Percentiles rank a stretch among this genome's conserved stretches.
Conservation (phyloP, 2,329 filamentous ascomycete genomes). For the Alternaria burnsii region DNA sequence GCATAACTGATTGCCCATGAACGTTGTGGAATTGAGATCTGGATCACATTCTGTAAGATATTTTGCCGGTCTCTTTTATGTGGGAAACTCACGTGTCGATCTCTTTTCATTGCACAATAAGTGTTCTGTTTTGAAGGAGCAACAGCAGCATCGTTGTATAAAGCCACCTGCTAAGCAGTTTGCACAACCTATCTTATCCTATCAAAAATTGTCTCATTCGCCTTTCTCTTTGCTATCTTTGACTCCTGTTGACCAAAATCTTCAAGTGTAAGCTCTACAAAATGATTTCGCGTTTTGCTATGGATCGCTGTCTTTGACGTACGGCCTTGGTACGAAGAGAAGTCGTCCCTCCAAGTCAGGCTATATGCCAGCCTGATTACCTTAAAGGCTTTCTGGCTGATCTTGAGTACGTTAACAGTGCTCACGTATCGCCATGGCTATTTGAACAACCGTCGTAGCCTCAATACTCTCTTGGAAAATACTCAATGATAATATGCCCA, state of each 20-base stretch:
- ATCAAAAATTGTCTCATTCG: not conserved
- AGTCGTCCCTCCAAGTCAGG: not conserved
- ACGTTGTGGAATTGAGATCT: not conserved
- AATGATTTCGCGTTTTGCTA: too few relatives aligned
- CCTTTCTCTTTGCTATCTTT: not conserved
- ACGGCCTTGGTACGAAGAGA: too few relatives aligned
- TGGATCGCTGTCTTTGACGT: not conserved
- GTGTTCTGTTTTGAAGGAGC: not conserved
- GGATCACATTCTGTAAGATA: not conserved
- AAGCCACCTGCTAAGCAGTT: not conserved
- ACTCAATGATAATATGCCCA: not conserved
- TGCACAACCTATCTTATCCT: not conserved
- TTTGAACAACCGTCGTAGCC: not conserved
- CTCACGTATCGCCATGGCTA: not conserved
- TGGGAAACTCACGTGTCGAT: not conserved
- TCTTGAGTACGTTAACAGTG: not conserved
- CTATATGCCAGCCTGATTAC: not conserved
- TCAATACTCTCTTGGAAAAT: not conserved
- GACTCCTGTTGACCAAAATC: not conserved
- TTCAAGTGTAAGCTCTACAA: not conserved
- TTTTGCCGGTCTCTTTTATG: not conserved
- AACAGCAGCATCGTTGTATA: not conserved
- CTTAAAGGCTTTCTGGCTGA: not conserved
- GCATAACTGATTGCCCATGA: not conserved
- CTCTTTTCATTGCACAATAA: not conserved